phyloP scores from a whole-genome alignment of 1,284 basidiomycete genomes.

The Moesziomyces sp. region DNA sequence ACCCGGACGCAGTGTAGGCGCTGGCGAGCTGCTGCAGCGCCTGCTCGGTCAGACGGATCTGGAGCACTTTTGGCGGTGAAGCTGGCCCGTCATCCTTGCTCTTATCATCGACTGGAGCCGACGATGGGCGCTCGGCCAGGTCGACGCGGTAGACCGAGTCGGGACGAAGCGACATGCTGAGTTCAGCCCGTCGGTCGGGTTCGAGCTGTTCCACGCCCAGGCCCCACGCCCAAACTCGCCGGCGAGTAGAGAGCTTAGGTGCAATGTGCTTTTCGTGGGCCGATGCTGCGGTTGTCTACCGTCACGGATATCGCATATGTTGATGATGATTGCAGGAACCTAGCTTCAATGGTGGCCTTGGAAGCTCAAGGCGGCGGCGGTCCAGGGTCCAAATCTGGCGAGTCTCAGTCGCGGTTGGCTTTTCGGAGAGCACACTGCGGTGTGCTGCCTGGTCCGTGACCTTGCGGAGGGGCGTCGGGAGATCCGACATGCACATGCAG shows the following conservation, averaged over 20 bases:
- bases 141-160: conserved; percentile 40
- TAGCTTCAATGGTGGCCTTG: too few relatives aligned
- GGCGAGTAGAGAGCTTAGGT: background rate
- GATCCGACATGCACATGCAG: background rate
- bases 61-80: conserved; percentile 22
- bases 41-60: conserved; percentile 37
- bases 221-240: background rate
- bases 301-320: background rate
- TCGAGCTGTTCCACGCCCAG: background rate
- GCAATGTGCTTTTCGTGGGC: background rate
- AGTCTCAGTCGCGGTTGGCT: background rate
- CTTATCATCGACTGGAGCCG: background rate
- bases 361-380: too few relatives aligned
- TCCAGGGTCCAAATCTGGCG: background rate
- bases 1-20: conserved; percentile 1
- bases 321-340: background rate
- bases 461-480: background rate
- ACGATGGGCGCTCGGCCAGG: background rate
- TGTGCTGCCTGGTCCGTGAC: background rate
- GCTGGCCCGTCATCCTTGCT: background rate
- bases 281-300: background rate
- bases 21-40: conserved; percentile 30
- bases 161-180: conserved; percentile 25
- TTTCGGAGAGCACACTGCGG: too few relatives aligned
- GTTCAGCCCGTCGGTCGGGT: background rate